Evolutionary conservation across 441 rosid species (phyloP), one percentile per base, ranked within the genome.

Genomic region (Aquilaria agallochum): DNA sequence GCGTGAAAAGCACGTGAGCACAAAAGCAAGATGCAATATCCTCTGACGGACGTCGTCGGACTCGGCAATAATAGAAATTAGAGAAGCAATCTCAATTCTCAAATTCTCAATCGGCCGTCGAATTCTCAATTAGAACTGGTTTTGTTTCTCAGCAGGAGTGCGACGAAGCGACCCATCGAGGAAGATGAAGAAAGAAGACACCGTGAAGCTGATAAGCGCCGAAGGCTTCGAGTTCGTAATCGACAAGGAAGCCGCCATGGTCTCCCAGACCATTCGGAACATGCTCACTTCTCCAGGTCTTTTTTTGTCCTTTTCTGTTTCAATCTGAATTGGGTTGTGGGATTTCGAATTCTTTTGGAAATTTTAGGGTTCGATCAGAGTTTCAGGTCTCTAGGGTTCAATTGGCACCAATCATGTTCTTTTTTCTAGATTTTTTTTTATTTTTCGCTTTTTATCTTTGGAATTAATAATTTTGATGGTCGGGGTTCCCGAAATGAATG

Each of bases 281-380:
- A 86, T 93, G 98, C 93, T 93, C 14, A 90, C 95, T 31, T 93
- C 98, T 72, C 96, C 97, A 72, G 98, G 98, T 89, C 47, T 36
- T 56, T 59, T 50, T 45, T 4, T 59, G 53, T 58, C n/a, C 5
- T 58, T n/a, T 54, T 2, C 66, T 58, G 1, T 42, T 62, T 34
- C 31, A 53, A 45, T 44, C 50, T 12, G 53, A 53, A 30, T n/a
- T 30, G 53, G 64, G 55, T 61, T 36, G n/a, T 53, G 4, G 9
- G 36, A 5, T 5, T 10, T 5, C 31, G 36, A 31, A 68, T 31
- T 48, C 54, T 34, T 10, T 31, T 63, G 5, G 45, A 40, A 5
- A 8, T 20, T 60, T 27, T 11, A 30, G 60, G 63, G 48, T 45
- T 65, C 5, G 11, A 14, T 40, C 48, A 53, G 48, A 2, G 14